Evolutionary conservation across 441 rosid species (phyloP).

Genomic region (Kokia cookei): DNA sequence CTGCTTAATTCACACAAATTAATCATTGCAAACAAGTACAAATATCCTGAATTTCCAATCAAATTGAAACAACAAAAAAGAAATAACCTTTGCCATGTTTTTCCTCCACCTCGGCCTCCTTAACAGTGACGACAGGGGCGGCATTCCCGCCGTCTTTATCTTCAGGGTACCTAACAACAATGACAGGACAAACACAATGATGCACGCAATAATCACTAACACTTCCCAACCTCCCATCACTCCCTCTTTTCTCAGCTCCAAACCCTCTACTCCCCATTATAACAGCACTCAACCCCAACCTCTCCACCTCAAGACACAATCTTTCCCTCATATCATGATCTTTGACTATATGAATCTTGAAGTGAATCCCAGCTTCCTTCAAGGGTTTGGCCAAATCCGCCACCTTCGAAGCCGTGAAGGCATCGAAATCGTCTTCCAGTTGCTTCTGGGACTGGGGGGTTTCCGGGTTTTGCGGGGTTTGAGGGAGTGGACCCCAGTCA

Average conservation of each 20-base stretch:
- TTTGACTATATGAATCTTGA: slow-evolving; percentile 83
- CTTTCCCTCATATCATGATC: slow-evolving; percentile 95
- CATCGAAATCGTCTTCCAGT: slow-evolving; percentile 70
- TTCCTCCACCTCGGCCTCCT: slow-evolving; percentile 35
- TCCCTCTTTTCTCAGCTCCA: slow-evolving; percentile 66
- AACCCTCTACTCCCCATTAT: slow-evolving; percentile 89
- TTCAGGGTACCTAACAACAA: slow-evolving; percentile 75
- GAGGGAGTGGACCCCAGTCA: slow-evolving; percentile 91
- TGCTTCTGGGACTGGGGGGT: slow-evolving; percentile 31
- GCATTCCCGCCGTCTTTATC: slow-evolving; percentile 46
- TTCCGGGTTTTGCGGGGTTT: slow-evolving; percentile 6
- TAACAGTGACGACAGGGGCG: slow-evolving; percentile 39
- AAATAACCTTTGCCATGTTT: slow-evolving; percentile 33
- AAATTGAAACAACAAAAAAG: background rate
- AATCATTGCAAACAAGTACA: background rate
- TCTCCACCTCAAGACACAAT: slow-evolving; percentile 84
- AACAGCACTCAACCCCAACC: slow-evolving; percentile 75
- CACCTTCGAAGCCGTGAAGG: slow-evolving; percentile 60
- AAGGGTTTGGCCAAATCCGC: slow-evolving; percentile 75
- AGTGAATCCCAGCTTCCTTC: slow-evolving; percentile 71
- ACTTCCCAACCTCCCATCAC: slow-evolving; percentile 75
- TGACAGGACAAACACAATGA: slow-evolving; percentile 86
- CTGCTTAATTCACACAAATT: background rate
- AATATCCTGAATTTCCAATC: background rate
- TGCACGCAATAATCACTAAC: slow-evolving; percentile 90